A percentile compares a stretch with the other conserved stretches of the same genome.
These are phyloP conservation scores for Aspergillus sp. DNA, from an alignment of 2,329 filamentous ascomycete species.

Conservation along the genomic window DNA sequence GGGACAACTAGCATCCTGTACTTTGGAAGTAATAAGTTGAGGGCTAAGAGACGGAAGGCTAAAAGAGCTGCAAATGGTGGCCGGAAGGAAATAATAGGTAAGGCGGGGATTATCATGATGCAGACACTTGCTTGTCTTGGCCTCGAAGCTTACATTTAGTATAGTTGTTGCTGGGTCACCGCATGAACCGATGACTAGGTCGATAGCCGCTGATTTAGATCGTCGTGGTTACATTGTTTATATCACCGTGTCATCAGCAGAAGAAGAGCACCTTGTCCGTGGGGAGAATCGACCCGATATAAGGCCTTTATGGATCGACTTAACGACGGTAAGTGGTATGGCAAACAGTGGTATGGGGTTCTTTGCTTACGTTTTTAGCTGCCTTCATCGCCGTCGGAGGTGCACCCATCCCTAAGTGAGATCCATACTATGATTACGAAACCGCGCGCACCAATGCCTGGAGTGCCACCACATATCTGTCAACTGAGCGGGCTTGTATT, in stretches of 20 bases:
- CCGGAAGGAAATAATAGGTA: constrained; percentile 74
- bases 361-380: constrained; percentile 43
- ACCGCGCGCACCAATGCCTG: constrained; percentile 73
- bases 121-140: neutral
- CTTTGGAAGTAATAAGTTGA: constrained; percentile 60
- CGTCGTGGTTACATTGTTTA: constrained; percentile 91
- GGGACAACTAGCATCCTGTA: constrained; percentile 63
- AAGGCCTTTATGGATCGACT: constrained; percentile 76
- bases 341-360: neutral
- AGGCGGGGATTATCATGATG: constrained; percentile 16
- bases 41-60: constrained; percentile 68
- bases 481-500: constrained; percentile 77
- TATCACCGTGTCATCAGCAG: constrained; percentile 77
- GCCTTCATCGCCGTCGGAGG: constrained; percentile 57
- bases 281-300: constrained; percentile 78
- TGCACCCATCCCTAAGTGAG: constrained; percentile 67
- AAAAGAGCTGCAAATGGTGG: constrained; percentile 78
- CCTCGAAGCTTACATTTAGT: constrained; percentile 13
- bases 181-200: constrained; percentile 77
- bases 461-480: constrained; percentile 73
- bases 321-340: constrained; percentile 52
- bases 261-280: constrained; percentile 79
- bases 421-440: constrained; percentile 71
- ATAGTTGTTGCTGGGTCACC: constrained; percentile 85
- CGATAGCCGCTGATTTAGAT: constrained; percentile 82